Percentiles rank a stretch among this genome's conserved stretches.
phyloP scores from a whole-genome alignment of 257 asterid species.

The Nicotiana otophora region DNA sequence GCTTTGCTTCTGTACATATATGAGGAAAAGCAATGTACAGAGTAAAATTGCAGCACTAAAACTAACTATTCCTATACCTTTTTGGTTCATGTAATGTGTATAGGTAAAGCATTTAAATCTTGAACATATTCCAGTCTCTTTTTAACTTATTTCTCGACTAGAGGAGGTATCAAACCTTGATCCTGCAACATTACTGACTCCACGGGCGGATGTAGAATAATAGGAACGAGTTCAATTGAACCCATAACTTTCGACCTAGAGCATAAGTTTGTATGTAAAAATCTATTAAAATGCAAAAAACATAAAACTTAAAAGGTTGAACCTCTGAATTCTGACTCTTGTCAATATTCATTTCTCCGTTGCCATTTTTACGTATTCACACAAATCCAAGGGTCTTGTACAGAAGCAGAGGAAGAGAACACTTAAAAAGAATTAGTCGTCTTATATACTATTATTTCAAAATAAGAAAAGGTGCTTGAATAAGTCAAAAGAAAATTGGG shows the following conservation, averaged over 20 bases:
- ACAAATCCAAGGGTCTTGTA: no score
- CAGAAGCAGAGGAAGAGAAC: no score
- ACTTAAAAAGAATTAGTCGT: background rate
- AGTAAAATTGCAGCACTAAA: background rate
- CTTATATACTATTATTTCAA: background rate
- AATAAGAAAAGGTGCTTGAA: background rate
- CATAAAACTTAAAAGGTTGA: no score
- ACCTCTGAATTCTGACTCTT: no score
- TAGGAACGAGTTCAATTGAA: no score
- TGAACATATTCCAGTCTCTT: background rate
- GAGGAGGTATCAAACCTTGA: background rate
- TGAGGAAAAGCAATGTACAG: background rate
- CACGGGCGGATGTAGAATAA: no score
- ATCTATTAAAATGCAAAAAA: no score
- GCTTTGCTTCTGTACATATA: background rate
- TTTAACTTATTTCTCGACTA: background rate
- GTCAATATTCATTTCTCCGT: background rate
- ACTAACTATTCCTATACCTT: background rate
- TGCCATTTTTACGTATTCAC: background rate
- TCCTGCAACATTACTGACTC: background rate
- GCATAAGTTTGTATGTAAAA: no score
- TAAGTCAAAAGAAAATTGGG: background rate
- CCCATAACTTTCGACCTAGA: no score
- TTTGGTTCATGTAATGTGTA: background rate
- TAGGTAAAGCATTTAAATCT: background rate